Percentiles rank a stretch among this genome's conserved stretches.
Conservation (phyloP, 1,284 basidiomycete genomes). For the Rhodotorula sp. region DNA sequence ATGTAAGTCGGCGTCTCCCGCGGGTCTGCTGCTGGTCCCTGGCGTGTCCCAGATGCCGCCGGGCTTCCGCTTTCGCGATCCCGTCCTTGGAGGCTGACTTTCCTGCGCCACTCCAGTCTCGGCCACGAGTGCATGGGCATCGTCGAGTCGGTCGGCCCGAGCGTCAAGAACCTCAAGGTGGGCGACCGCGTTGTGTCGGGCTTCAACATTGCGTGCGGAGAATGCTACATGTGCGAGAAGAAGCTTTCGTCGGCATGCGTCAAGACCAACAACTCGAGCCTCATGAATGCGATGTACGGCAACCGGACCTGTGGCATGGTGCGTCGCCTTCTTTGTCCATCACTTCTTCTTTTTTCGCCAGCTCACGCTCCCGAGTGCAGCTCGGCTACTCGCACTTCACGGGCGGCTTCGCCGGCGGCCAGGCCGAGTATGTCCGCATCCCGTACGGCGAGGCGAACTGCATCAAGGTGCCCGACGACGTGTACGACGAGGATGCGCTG, state of each 20-base stretch:
- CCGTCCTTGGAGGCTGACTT: no score
- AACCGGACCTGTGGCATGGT: constrained; percentile 70
- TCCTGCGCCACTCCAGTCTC: constrained; percentile 47
- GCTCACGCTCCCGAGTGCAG: neutral
- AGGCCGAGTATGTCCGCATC: constrained; percentile 62
- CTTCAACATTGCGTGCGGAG: constrained; percentile 61
- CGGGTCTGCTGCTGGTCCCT: no score
- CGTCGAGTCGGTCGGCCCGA: constrained; percentile 65
- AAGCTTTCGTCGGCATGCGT: constrained; percentile 73
- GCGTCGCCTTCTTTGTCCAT: constrained; percentile 52
- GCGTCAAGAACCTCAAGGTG: constrained; percentile 63
- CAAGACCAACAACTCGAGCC: constrained; percentile 64
- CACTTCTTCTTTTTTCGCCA: no score
- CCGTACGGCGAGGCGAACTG: constrained; percentile 58
- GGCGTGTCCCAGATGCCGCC: no score
- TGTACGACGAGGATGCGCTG: constrained; percentile 62
- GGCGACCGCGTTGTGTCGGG: constrained; percentile 73
- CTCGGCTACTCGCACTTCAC: constrained; percentile 66
- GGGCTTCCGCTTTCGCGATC: no score
- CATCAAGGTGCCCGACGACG: constrained; percentile 65
- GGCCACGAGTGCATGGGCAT: constrained; percentile 65
- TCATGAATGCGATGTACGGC: constrained; percentile 69
- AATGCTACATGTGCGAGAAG: constrained; percentile 69
- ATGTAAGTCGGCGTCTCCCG: constrained; percentile 7
- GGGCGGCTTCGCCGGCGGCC: constrained; percentile 71